Conservation (phyloP, 805 yeast genomes). For the Clavispora fructus region DNA sequence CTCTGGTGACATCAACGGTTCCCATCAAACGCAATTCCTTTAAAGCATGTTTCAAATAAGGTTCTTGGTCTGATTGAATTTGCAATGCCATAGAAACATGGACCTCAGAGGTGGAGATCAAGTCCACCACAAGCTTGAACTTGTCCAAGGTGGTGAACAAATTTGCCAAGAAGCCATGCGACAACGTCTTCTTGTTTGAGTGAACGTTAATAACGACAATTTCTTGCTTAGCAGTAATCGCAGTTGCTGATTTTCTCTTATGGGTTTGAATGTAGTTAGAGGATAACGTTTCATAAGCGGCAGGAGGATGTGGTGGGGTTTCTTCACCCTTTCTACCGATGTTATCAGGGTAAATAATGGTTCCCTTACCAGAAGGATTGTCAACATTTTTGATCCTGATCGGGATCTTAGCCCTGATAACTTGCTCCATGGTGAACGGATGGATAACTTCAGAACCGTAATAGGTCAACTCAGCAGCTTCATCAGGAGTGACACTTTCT, state of each 20-base stretch:
- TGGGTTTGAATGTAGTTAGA: slow-evolving; percentile 32
- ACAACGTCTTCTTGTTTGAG: slow-evolving; percentile 84
- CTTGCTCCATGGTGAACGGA: slow-evolving; percentile 99
- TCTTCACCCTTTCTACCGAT: slow-evolving; percentile 78
- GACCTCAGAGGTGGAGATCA: slow-evolving; percentile 95
- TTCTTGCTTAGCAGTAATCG: slow-evolving; percentile 91
- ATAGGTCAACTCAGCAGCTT: slow-evolving; percentile 96
- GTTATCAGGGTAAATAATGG: slow-evolving; percentile 90
- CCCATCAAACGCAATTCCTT: slow-evolving; percentile 78
- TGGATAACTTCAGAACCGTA: slow-evolving; percentile 98
- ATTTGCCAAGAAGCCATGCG: slow-evolving; percentile 92
- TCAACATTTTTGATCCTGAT: slow-evolving; percentile 94
- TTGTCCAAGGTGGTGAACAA: slow-evolving; percentile 83
- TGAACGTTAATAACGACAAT: slow-evolving; percentile 91
- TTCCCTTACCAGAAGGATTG: slow-evolving; percentile 90
- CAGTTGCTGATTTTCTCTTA: slow-evolving; percentile 75
- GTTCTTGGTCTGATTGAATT: slow-evolving; percentile 60
- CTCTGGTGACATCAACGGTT: slow-evolving; percentile 79
- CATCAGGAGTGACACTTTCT: slow-evolving; percentile 92
- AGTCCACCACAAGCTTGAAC: slow-evolving; percentile 83
- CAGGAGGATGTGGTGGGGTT: slow-evolving; percentile 95
- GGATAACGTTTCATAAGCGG: slow-evolving; percentile 50
- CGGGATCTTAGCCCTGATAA: slow-evolving; percentile 91
- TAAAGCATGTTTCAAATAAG: slow-evolving; percentile 63
- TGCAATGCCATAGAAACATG: slow-evolving; percentile 98